Evolutionary conservation across 1,139 yeast genomes (phyloP), one percentile per base, ranked within the genome.

Genomic region (Sugiyamaella paludigena): DNA sequence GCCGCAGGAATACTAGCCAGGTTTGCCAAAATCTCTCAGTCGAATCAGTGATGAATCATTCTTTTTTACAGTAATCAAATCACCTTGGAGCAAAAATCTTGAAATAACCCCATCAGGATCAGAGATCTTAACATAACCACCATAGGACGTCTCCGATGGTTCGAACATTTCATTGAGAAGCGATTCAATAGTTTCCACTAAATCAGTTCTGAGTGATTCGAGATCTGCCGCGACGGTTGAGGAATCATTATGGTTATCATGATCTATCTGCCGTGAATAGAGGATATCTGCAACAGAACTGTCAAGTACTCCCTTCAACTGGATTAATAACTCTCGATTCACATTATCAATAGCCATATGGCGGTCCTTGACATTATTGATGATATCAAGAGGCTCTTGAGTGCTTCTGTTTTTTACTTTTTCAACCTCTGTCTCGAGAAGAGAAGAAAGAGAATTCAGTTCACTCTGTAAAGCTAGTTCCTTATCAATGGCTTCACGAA

Each of bases 81-180:
- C 59, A 3, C 60, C 59, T 11, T 49, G 40, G 15, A 58, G 47
- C 29, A 58, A 37, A 42, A 58, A 57, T 24, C 54, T 47, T n/a
- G 54, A 47, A 9, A 58, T 41, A 0, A 53, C 51, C 35, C 48
- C 45, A 27, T 55, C 45, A 4, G 47, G 50, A 24, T 53, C 47
- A 24, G 40, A 27, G 24, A 57, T 46, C 11, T 39, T 19, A 8
- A 56, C 40, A 43, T 57, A 57, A 8, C 58, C 55, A 32, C 49
- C 55, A 10, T 39, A 33, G 9, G 52, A 41, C 4, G 29, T 29
- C 24, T 40, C 26, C 5, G 24, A 19, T 13, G 51, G 41, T 4
- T 58, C 55, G 16, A 56, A 53, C 59, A 56, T 54, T 36, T 52
- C 57, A 34, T 58, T 58, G 34, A 58, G 48, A 10, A 58, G 51